Conservation (phyloP, 2,329 filamentous ascomycete species). For the Verruconis gallopava region DNA sequence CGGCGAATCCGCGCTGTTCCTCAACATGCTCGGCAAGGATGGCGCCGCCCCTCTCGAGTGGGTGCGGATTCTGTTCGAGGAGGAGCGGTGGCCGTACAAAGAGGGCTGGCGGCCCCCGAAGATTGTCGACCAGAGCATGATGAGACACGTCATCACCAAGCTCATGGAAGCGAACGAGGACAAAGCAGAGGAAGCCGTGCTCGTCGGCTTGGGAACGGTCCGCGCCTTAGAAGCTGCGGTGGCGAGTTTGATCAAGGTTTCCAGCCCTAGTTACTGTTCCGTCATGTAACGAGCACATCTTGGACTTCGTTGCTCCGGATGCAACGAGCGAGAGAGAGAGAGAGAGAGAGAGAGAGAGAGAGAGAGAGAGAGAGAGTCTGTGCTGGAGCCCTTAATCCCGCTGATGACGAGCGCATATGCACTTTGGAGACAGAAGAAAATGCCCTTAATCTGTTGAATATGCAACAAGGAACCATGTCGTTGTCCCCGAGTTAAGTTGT, state of each 20-base stretch:
- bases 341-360: no score
- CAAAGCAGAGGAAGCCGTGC: conserved; percentile 8
- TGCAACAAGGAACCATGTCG: no score
- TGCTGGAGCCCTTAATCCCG: no score
- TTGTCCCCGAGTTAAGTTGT: no score
- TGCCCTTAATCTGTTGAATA: no score
- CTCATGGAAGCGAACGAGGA: conserved; percentile 9
- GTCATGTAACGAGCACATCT: no score
- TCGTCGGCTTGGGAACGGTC: conserved; percentile 8
- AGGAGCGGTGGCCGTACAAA: conserved; percentile 8
- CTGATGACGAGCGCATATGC: no score
- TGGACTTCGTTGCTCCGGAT: no score
- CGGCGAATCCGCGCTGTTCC: conserved; percentile 7
- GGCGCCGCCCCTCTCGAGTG: conserved; percentile 6
- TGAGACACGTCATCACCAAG: conserved; percentile 9
- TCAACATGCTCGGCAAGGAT: conserved; percentile 7
- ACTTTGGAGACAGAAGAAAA: no score
- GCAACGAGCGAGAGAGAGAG: no score
- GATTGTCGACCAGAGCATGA: conserved; percentile 1
- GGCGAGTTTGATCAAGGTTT: conserved; percentile 6
- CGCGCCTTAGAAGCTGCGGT: conserved; percentile 3
- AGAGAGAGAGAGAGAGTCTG: no score
- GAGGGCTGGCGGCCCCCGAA: conserved; percentile 7
- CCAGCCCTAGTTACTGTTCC: conserved; percentile 3
- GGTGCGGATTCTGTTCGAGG: conserved; percentile 7